phyloP scores from a whole-genome alignment of 2,329 filamentous ascomycete genomes.

The Penicillium corylophilum region DNA sequence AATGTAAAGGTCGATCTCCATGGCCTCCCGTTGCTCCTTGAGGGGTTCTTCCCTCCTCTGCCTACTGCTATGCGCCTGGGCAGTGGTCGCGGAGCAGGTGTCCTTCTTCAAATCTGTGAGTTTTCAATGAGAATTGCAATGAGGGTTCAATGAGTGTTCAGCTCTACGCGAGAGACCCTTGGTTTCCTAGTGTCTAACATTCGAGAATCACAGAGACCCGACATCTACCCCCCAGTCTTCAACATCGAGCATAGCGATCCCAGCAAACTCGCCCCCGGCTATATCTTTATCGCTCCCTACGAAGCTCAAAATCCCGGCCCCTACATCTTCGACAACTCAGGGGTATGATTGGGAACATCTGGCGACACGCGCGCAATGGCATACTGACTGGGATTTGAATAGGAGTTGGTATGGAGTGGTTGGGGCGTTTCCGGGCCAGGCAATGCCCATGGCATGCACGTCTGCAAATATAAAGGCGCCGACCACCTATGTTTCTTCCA shows the following conservation, averaged over 20 bases:
- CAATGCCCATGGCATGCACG: conserved; percentile 50
- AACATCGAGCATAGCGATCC: conserved; percentile 29
- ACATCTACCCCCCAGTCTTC: conserved; percentile 39
- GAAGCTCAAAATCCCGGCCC: conserved; percentile 50
- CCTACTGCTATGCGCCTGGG: conserved; percentile 19
- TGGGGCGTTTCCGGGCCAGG: conserved; percentile 51
- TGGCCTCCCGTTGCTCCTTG: conserved; percentile 21
- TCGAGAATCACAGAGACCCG: conserved; percentile 33
- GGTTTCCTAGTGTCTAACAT: neutral
- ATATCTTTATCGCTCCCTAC: conserved; percentile 53
- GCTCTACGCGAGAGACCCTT: too few species aligned
- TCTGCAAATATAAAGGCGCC: conserved; percentile 49
- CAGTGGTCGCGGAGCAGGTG: conserved; percentile 30
- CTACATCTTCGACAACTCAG: conserved; percentile 54
- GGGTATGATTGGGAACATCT: conserved; percentile 30
- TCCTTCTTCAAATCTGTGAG: conserved; percentile 40
- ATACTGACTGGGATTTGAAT: conserved; percentile 12
- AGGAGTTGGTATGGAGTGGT: conserved; percentile 53
- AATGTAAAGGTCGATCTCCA: conserved; percentile 27
- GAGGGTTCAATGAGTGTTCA: too few species aligned
- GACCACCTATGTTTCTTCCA: conserved; percentile 56
- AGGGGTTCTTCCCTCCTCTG: conserved; percentile 14
- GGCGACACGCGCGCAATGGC: neutral
- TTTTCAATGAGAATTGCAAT: too few species aligned
- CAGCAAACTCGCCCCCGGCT: conserved; percentile 45